A percentile compares a stretch with the other conserved stretches of the same genome.
Evolutionary conservation across 768 basidiomycete species (phyloP).

Genomic region (Tylopilus sp.): DNA sequence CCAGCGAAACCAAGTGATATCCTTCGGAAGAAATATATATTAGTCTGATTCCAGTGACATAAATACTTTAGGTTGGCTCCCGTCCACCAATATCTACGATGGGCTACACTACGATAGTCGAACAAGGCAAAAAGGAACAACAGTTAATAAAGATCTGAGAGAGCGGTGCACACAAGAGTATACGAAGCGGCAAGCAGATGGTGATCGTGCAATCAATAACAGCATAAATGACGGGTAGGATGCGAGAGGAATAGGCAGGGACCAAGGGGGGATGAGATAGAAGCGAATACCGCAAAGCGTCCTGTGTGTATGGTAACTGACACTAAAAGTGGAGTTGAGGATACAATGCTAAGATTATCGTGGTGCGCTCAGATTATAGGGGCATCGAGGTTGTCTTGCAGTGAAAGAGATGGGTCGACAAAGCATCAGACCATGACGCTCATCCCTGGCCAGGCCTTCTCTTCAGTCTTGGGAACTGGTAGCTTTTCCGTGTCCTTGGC

Average conservation of each 20-base stretch:
- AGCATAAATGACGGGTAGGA: constrained; percentile 18
- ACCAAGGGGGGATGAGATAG: constrained; percentile 4
- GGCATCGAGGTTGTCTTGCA: constrained; percentile 17
- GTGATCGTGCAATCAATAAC: constrained; percentile 25
- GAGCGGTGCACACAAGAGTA: constrained; percentile 5
- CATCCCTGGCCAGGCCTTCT: constrained; percentile 32
- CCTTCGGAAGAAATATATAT: constrained; percentile 10
- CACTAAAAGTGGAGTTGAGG: constrained; percentile 4
- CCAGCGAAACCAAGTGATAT: neutral
- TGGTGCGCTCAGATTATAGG: constrained; percentile 26
- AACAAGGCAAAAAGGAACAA: constrained; percentile 9
- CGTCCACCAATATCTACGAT: constrained; percentile 29
- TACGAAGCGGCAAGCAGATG: neutral
- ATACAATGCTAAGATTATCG: constrained; percentile 20
- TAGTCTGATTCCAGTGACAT: constrained; percentile 26
- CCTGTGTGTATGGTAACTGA: constrained; percentile 28
- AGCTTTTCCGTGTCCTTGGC: constrained; percentile 26
- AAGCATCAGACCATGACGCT: constrained; percentile 30
- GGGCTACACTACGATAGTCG: constrained; percentile 31
- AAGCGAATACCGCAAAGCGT: constrained; percentile 28
- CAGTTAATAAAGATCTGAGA: constrained; percentile 15
- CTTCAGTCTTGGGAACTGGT: constrained; percentile 30
- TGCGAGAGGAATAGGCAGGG: constrained; percentile 7
- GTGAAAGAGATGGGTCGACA: constrained; percentile 3
- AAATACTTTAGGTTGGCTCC: constrained; percentile 23